A percentile compares a stretch with the other conserved stretches of the same genome.
Evolutionary conservation across 176 grass and related monocot species (phyloP).

Genomic region (Pharus latifolius): DNA sequence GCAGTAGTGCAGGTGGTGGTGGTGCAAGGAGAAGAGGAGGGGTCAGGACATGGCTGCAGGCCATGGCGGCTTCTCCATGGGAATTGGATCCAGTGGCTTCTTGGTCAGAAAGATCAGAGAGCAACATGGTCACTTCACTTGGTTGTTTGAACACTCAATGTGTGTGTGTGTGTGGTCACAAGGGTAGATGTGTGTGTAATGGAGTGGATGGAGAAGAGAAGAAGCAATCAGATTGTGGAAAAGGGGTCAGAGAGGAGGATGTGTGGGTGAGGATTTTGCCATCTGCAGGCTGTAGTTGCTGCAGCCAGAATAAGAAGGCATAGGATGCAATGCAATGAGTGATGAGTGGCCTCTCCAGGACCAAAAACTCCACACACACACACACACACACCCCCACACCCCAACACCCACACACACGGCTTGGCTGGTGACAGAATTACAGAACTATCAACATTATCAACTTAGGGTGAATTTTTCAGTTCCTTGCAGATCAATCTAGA

Average conservation of each 20-base stretch:
- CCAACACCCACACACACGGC: too few relatives aligned
- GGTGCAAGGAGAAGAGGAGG: conserved; percentile 25
- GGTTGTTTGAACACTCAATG: too few relatives aligned
- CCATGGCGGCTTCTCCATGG: conserved; percentile 23
- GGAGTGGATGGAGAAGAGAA: background rate
- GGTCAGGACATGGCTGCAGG: conserved; percentile 34
- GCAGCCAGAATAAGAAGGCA: conserved; percentile 45
- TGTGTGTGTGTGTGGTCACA: background rate
- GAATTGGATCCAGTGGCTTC: conserved; percentile 59
- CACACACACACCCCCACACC: too few relatives aligned
- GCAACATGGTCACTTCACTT: conserved; percentile 14
- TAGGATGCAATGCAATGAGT: background rate
- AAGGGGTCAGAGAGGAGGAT: conserved; percentile 35
- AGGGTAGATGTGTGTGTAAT: background rate
- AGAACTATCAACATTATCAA: too few relatives aligned
- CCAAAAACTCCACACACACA: too few relatives aligned
- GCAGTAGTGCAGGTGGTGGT: background rate
- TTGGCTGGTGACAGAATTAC: too few relatives aligned
- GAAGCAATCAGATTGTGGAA: conserved; percentile 20
- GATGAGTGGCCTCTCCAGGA: too few relatives aligned
- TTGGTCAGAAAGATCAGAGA: conserved; percentile 41
- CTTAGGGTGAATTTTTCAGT: too few relatives aligned
- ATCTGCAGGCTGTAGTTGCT: conserved; percentile 35
- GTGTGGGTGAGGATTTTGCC: conserved; percentile 11
- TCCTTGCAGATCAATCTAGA: too few relatives aligned